Base-by-base conservation (phyloP, 2,329 filamentous ascomycete species). In the Xylaria sp. region DNA sequence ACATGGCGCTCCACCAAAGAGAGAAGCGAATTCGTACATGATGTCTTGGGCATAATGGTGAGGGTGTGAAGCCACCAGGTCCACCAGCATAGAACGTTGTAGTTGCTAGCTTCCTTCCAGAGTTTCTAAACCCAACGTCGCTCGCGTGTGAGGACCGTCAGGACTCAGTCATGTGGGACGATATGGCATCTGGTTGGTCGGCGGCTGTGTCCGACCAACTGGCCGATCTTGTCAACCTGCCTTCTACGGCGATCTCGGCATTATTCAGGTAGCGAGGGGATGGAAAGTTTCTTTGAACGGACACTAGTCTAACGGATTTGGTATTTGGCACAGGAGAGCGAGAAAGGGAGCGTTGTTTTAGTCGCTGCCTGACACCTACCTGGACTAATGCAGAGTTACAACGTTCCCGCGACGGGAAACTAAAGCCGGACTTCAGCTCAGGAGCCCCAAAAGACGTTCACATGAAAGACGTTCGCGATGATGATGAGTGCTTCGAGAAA, bases 51-150 rank as follows among this genome's bases (percentile, higher is more conserved):
- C 58, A 18, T 62, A 71, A 68, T 70, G 49, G 72, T 71, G 67
- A 72, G 71, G 72, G 70, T 73, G 66, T 66, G 67, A 64, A 59
- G 68, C 58, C 58, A 63, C 67, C 55, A 61, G 61, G 51, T 62
- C 66, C 69, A 69, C 64, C 57, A 25, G 51, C 62, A 49, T 73
- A 74, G 71, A 78, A 78, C 75, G 75, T 77, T 77, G 75, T 77
- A 76, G 65, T 71, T 67, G 71, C 73, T 75, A 69, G 71, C 68
- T 66, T 71, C 67, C 67, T 71, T 64, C 20, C 49, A 39, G 43
- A 59, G 46, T 52, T 64, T 65, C 66, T 57, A 12, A 33, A 61
- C 54, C 68, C 43, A 60, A 56, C 57, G 65, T 65, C 57, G 61
- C 48, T 69, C 63, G 54, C 61, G 55, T 67, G 67, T 73, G 63